phyloP scores from a whole-genome alignment of 768 basidiomycete species.

The Suillus fuscotomentosus region DNA sequence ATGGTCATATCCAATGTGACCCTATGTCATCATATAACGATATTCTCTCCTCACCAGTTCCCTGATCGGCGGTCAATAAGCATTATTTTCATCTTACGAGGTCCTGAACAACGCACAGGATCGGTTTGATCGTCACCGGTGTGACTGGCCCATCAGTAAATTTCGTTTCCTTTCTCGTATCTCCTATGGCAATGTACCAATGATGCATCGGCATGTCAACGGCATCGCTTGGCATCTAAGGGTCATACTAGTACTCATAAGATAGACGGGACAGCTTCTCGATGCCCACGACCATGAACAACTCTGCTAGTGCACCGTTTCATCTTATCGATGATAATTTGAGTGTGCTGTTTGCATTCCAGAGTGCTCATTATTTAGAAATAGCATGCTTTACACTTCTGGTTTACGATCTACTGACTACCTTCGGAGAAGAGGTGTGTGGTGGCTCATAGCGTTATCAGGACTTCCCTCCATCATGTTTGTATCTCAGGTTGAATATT shows the following conservation, averaged over 20 bases:
- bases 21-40: no score
- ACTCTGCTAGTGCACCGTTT: neutral
- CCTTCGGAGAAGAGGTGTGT: slow-evolving; percentile 10
- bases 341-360: neutral
- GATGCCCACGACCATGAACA: neutral
- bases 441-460: neutral
- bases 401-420: slow-evolving; percentile 8
- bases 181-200: neutral
- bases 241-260: neutral
- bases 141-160: neutral
- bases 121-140: neutral
- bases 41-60: neutral
- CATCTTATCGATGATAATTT: neutral
- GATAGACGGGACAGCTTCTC: neutral
- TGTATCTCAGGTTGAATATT: slow-evolving; percentile 7
- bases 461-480: neutral
- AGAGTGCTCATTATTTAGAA: slow-evolving; percentile 9
- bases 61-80: neutral
- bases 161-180: neutral
- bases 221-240: neutral
- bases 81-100: neutral
- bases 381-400: slow-evolving; percentile 10
- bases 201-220: neutral
- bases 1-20: neutral
- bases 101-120: neutral